These are phyloP conservation scores for Withania somnifera DNA, from an alignment of 305 asterid species.

Conservation along the genomic window DNA sequence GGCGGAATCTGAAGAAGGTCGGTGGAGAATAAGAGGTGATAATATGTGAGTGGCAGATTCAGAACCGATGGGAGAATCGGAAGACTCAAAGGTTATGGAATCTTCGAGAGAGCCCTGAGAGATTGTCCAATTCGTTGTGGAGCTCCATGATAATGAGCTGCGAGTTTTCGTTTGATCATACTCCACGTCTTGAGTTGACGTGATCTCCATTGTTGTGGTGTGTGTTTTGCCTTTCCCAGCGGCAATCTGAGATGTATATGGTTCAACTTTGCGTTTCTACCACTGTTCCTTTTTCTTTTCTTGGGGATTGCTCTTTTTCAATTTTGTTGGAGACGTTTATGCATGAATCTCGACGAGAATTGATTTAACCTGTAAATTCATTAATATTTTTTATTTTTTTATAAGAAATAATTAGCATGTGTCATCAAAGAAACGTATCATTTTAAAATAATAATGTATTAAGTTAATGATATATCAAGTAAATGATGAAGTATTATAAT, in stretches of 20 bases:
- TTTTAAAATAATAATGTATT: no score
- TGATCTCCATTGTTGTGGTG: not conserved
- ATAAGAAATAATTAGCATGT: no score
- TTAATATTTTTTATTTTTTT: no score
- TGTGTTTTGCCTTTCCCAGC: not conserved
- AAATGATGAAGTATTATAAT: no score
- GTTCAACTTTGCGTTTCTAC: not conserved
- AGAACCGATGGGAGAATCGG: slow-evolving; percentile 27
- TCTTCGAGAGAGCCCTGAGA: slow-evolving; percentile 43
- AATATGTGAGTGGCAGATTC: slow-evolving; percentile 13
- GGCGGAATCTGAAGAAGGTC: slow-evolving; percentile 32
- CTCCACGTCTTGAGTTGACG: not conserved
- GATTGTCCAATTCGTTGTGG: slow-evolving; percentile 47
- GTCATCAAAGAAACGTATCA: no score
- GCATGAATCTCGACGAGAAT: no score
- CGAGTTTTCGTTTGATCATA: not conserved
- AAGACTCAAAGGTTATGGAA: slow-evolving; percentile 48
- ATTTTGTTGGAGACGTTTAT: no score
- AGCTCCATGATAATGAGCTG: slow-evolving; percentile 24
- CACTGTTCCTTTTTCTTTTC: not conserved
- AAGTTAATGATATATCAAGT: no score
- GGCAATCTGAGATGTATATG: not conserved
- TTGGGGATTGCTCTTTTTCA: no score
- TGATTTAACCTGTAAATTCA: no score
- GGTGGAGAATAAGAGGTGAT: slow-evolving; percentile 51